Evolutionary conservation across 2,329 filamentous ascomycete species (phyloP).

Genomic region (Teratosphaeria gauchensis): DNA sequence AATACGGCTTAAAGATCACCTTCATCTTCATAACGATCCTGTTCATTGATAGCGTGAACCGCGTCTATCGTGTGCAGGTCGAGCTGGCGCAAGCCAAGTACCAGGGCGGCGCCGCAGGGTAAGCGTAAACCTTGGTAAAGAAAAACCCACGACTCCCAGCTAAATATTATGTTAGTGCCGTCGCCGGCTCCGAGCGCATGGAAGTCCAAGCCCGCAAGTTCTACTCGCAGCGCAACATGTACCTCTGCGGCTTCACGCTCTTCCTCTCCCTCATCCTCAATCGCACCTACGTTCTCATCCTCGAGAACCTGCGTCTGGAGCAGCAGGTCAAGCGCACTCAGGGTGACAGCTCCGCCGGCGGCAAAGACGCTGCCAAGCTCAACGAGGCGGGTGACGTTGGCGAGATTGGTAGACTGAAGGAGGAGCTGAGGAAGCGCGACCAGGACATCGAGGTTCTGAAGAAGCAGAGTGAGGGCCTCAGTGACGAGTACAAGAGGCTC

Average conservation of each 20-base stretch:
- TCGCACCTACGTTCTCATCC: conserved; percentile 96
- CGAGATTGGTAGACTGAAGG: conserved; percentile 60
- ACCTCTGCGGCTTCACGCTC: conserved; percentile 97
- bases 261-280: conserved; percentile 98
- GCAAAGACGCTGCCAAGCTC: conserved; percentile 60
- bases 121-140: conserved; percentile 14
- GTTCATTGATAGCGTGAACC: conserved; percentile 92
- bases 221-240: conserved; percentile 99
- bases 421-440: conserved; percentile 63
- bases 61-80: conserved; percentile 91
- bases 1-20: conserved; percentile 97
- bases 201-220: conserved; percentile 99
- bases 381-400: conserved; percentile 63
- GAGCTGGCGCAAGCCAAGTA: conserved; percentile 70
- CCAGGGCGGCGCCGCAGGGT: conserved; percentile 39
- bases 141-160: neutral
- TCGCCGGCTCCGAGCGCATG: conserved; percentile 82
- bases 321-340: conserved; percentile 81
- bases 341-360: conserved; percentile 46
- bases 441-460: conserved; percentile 76
- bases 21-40: conserved; percentile 99
- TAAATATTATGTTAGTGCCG: conserved; percentile 40
- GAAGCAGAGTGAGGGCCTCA: conserved; percentile 81
- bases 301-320: conserved; percentile 84
- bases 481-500: conserved; percentile 75